Base-by-base conservation (phyloP, 768 basidiomycete genomes). In the Kwoniella newhampshirensis region DNA sequence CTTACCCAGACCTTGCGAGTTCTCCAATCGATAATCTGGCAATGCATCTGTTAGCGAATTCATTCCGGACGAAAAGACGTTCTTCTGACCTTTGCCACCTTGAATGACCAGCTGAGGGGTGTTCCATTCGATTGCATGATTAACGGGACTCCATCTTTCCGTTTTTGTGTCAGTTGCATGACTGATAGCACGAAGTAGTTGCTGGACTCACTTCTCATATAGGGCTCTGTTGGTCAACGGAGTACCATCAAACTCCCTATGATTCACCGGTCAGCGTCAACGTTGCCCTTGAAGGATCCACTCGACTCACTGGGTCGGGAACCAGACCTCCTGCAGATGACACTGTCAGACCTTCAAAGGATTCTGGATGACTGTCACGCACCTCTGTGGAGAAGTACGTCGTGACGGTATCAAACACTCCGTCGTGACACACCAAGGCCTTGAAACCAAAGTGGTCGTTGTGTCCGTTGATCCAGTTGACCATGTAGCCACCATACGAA, bases 401-500 rank as follows among this genome's bases (percentile, higher is more conserved):
- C 75, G 87, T 87, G 7, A 56, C 57, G 18, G 48, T 60, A 49
- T 57, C 57, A 35, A 76, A 79, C 44, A 91, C 88, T 8, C 94
- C 94, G 70, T 99, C 94, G 68, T 98, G 94, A 65, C 86, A 87
- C 12, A 93, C 83, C 40, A 97, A 80, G 3, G 91, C 90, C 78
- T 93, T 96, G 81, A 98, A 96, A 20, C 83, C 82, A 71, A 91
- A 91, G 2, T 82, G 86, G 61, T 81, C 89, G 66, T 94, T 91
- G 9, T 96, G 89, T 0, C 91, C 90, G 77, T 94, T 89, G 51
- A 96, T 92, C 90, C 90, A 96, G 75, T 91, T 94, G 46, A 58
- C 54, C 74, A 77, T 77, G 65, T 68, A 78, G 0, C 78, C 91
- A 35, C 90, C 89, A 80, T 87, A 91, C 56, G 86, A 86, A 4